These are phyloP conservation scores for Penicillium canescens DNA, from an alignment of 495 filamentous ascomycete genomes.

Conservation along the genomic window DNA sequence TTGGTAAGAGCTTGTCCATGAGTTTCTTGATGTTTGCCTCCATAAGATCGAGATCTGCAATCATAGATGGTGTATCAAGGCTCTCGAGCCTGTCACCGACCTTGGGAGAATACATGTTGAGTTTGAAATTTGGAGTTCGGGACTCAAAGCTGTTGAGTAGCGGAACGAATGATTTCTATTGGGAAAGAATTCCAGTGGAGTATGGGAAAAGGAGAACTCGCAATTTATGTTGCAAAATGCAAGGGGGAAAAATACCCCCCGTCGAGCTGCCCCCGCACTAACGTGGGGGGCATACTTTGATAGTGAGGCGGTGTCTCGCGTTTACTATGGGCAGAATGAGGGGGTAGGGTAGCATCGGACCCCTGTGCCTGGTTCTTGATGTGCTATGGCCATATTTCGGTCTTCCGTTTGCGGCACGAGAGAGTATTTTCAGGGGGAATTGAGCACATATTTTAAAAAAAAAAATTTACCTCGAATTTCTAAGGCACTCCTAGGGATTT, in stretches of 20 bases:
- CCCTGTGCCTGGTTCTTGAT: too few species aligned
- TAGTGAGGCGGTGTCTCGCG: too few species aligned
- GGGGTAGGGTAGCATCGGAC: too few species aligned
- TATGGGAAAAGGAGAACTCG: not conserved
- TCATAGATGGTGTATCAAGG: conserved; percentile 45
- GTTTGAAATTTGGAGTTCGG: not conserved
- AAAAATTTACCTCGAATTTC: too few species aligned
- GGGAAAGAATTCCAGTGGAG: not conserved
- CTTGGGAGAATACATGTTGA: conserved; percentile 23
- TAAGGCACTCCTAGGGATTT: too few species aligned
- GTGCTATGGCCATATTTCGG: too few species aligned
- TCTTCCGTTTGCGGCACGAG: too few species aligned
- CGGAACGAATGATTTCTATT: not conserved
- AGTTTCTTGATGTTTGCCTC: conserved; percentile 44
- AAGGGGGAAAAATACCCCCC: not conserved
- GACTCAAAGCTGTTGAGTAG: too few species aligned
- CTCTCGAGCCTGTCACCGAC: conserved; percentile 25
- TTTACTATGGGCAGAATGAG: too few species aligned
- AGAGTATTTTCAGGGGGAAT: too few species aligned
- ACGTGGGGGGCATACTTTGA: not conserved
- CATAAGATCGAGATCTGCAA: conserved; percentile 54
- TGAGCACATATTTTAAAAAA: too few species aligned
- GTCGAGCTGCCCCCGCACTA: conserved; percentile 1
- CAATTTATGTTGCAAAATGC: not conserved
- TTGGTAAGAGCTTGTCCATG: conserved; percentile 33